Conservation (phyloP, 768 basidiomycete species). For the Hygrocybe coccinea region DNA sequence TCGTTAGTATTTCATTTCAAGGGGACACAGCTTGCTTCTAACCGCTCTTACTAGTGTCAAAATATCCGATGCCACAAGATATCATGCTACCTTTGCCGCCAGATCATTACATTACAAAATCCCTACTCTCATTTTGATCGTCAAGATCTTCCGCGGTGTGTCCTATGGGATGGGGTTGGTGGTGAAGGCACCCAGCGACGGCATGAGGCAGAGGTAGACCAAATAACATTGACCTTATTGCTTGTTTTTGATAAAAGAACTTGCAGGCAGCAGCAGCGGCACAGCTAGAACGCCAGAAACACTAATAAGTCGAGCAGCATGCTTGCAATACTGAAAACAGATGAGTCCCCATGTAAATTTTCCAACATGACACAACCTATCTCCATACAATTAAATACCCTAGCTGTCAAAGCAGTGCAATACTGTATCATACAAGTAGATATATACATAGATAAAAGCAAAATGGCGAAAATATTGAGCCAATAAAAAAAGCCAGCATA, state of each 20-base stretch:
- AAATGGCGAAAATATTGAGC: not conserved
- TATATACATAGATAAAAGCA: not conserved
- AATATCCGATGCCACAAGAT: not conserved
- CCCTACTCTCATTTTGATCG: slow-evolving; percentile 1
- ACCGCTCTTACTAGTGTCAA: not conserved
- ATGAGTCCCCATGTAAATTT: not conserved
- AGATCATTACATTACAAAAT: not conserved
- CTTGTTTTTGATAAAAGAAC: not conserved
- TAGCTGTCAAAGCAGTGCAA: not conserved
- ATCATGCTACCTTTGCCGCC: slow-evolving; percentile 1
- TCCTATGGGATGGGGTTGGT: not conserved
- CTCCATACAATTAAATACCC: not conserved
- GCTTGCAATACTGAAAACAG: not conserved
- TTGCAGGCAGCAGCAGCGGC: not conserved
- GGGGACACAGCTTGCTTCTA: not conserved
- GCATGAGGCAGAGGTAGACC: not conserved
- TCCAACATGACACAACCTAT: not conserved
- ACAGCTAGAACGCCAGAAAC: not conserved
- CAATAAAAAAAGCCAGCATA: slow-evolving; percentile 1
- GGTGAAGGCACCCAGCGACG: not conserved
- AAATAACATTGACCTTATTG: not conserved
- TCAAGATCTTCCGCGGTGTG: not conserved
- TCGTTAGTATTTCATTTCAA: not conserved
- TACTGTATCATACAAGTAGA: not conserved
- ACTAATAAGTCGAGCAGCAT: not conserved